Base-by-base conservation (phyloP, 345 rosid species). In the Brassica carinata region DNA sequence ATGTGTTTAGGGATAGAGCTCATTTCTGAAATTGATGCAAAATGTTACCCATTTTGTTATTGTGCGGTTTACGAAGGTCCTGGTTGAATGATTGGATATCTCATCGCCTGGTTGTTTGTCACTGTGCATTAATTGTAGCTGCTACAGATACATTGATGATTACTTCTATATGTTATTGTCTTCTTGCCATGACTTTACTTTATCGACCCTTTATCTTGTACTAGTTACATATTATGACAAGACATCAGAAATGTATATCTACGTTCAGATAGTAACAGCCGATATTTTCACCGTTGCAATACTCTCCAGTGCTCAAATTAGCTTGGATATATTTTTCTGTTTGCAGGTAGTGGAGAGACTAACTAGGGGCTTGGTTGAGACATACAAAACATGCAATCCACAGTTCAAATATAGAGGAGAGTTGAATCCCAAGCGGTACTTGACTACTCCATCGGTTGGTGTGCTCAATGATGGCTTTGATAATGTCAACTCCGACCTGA, bases 371-470 rank as follows among this genome's bases (percentile, higher is more conserved):
- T 87, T 96, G 81, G 91, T 91, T 78, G 95, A 90, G 83, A 96
- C 97, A 14, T 96, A 94, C 86, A 90, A 82, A 83, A 83, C 79
- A 83, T 96, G 99, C 89, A 89, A 96, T 84, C 92, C 97, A 18
- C 89, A 87, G 68, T 94, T 96, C 83, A 94, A 87, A 77, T 96
- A 89, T 89, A 90, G 93, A 67, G 97, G 93, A 84, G 97, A 92
- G 79, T 82, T 94, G 80, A 93, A 92, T 86, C 98, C 97, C 30
- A 96, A 94, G 90, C 90, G 97, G 77, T 96, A 89, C 86, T 86
- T 96, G 89, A 96, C 98, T 69, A 92, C 89, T 83, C 99, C 99
- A 59, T 89, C 99, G 43, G 86, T 79, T 84, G 98, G 98, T 79
- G 93, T 90, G 72, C 93, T 85, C 83, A 96, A 96, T 78, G 98